Percentiles rank a stretch among this genome's conserved stretches.
Evolutionary conservation across 2,329 filamentous ascomycete genomes (phyloP).

Genomic region (Tricladium varicosporioides): DNA sequence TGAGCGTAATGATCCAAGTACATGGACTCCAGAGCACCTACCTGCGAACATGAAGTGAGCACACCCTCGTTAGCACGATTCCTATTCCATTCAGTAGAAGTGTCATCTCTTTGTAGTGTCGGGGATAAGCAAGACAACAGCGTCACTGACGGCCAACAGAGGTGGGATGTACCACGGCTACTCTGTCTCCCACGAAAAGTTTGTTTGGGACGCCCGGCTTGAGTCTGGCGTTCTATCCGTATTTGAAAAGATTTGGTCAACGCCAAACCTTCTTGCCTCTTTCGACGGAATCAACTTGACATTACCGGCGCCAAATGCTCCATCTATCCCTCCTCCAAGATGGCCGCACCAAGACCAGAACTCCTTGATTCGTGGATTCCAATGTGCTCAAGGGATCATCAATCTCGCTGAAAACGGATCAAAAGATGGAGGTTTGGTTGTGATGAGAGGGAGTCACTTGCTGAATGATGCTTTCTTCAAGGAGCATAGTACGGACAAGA

Average conservation of each 20-base stretch:
- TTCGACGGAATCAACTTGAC: constrained; percentile 45
- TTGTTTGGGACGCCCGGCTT: constrained; percentile 38
- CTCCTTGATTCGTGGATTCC: constrained; percentile 38
- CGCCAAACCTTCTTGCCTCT: constrained; percentile 42
- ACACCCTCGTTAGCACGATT: too few relatives aligned
- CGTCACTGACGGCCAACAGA: too few relatives aligned
- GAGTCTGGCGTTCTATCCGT: constrained; percentile 39
- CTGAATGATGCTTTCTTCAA: constrained; percentile 32
- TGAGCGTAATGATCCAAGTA: constrained; percentile 35
- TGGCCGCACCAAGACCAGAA: constrained; percentile 43
- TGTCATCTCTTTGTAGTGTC: too few relatives aligned
- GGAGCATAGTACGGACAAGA: background rate
- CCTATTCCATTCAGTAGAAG: too few relatives aligned
- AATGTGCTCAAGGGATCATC: constrained; percentile 44
- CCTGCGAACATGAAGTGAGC: constrained; percentile 22
- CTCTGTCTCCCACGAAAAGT: constrained; percentile 39
- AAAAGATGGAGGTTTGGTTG: constrained; percentile 35
- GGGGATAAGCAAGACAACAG: too few relatives aligned
- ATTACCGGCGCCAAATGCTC: constrained; percentile 33
- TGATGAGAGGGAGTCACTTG: constrained; percentile 31
- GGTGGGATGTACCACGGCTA: constrained; percentile 41
- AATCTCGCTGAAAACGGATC: constrained; percentile 37
- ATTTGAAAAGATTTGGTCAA: constrained; percentile 41
- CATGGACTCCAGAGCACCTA: constrained; percentile 35
- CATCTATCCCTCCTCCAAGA: constrained; percentile 8